phyloP scores from a whole-genome alignment of 2,329 filamentous ascomycete species.

The Hypoxylon sp. region DNA sequence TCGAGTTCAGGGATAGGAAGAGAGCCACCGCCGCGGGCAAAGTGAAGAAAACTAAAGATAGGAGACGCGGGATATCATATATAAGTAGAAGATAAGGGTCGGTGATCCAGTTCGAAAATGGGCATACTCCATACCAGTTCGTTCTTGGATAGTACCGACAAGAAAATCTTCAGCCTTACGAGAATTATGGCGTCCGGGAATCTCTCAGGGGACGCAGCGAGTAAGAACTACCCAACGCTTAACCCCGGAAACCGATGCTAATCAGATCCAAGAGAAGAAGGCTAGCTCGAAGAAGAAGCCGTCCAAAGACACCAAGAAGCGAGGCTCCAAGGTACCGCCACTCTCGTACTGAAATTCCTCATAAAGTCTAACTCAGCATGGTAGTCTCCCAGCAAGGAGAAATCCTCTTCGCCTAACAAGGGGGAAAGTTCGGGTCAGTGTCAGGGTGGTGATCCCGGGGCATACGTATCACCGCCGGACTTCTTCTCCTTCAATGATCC shows the following conservation, averaged over 20 bases:
- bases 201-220: constrained; percentile 24
- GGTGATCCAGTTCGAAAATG: constrained; percentile 1
- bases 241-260: constrained; percentile 4
- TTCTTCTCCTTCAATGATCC: constrained; percentile 42
- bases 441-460: constrained; percentile 18
- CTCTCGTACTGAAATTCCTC: not conserved
- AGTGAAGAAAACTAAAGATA: constrained; percentile 11
- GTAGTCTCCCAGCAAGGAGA: constrained; percentile 22
- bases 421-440: constrained; percentile 25
- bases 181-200: constrained; percentile 32
- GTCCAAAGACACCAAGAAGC: constrained; percentile 29
- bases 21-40: constrained; percentile 19
- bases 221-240: constrained; percentile 13
- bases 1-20: constrained; percentile 21
- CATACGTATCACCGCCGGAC: constrained; percentile 37
- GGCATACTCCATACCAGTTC: constrained; percentile 11
- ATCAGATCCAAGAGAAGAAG: constrained; percentile 26
- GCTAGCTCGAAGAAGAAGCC: constrained; percentile 29
- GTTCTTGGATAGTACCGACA: constrained; percentile 10
- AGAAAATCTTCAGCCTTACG: not conserved
- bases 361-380: constrained; percentile 14
- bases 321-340: constrained; percentile 32
- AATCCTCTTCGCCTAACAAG: constrained; percentile 18
- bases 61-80: constrained; percentile 13
- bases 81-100: constrained; percentile 21